Conservation (phyloP, 2,329 filamentous ascomycete species). For the Fusarium burgessii region DNA sequence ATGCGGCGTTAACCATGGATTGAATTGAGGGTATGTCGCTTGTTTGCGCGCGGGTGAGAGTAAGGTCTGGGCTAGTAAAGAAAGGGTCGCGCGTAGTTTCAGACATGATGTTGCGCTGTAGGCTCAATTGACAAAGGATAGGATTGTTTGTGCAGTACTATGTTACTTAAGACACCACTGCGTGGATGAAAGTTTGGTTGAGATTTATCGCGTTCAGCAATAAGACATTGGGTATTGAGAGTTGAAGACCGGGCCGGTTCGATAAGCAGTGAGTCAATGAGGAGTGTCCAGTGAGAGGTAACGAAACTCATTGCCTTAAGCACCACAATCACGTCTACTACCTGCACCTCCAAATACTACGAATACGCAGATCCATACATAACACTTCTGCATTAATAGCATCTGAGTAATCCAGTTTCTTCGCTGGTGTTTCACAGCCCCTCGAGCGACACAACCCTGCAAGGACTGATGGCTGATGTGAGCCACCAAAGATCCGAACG, state of each 20-base stretch:
- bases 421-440: accelerated
- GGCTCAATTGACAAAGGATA: too few relatives aligned
- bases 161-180: too few relatives aligned
- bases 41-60: not conserved
- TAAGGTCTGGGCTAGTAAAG: not conserved
- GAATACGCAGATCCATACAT: accelerated
- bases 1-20: conserved; percentile 48
- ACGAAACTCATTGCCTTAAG: too few relatives aligned
- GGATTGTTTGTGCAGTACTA: too few relatives aligned
- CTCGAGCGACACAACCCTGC: accelerated
- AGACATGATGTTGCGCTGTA: not conserved
- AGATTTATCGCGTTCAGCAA: too few relatives aligned
- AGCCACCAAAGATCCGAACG: not conserved
- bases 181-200: too few relatives aligned
- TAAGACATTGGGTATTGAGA: too few relatives aligned
- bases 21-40: conserved; percentile 48
- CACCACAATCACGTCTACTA: not conserved
- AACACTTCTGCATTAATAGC: accelerated
- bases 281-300: accelerated
- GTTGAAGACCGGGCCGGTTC: not conserved
- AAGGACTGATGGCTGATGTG: not conserved
- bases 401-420: accelerated
- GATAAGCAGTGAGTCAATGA: not conserved
- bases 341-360: accelerated
- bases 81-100: not conserved